Evolutionary conservation across 2,329 filamentous ascomycete genomes (phyloP), one percentile per base, ranked within the genome.

Genomic region (Coleophoma cylindrospora): DNA sequence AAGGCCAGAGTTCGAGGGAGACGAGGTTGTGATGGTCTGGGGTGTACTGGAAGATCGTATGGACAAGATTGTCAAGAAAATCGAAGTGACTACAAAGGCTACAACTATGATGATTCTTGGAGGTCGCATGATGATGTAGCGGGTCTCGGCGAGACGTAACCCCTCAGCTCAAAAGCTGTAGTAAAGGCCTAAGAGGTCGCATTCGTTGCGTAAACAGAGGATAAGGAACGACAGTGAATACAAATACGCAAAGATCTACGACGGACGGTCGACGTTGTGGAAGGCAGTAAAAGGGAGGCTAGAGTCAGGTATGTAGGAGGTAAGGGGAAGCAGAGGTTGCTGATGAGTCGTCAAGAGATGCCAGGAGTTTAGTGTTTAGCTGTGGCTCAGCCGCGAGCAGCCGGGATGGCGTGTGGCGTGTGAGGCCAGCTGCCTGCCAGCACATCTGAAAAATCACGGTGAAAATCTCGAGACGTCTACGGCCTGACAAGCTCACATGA

Each of bases 1-100:
- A 44, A 84, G 66, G 49, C 77, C 70, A 34, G 75, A 71, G 22
- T 54, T 58, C 10, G 50, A 49, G 8, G 49, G 33, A 13, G 48
- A 34, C 11, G 55, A 48, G 37, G 52, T 53, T 19, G 57, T 52
- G 21, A 57, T 55, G 10, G 50, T 53, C 9, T 57, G 52, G 14
- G 58, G 54, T 13, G 52, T 38, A 45, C 59, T 54, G n/a, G 64
- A 61, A 27, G 61, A 59, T 44, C 58, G 57, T 11, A 65, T 45
- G 37, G 60, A 65, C 21, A 67, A 45, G 38, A 63, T 55, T 17
- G 63, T 62, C 43, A 66, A 52, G 49, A 64, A 58, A 21, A 64
- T 50, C 11, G 58, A 55, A 19, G 63, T 58, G 45, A 62, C 32
- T 43, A 64, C 56, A 48, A 66, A 66, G 45, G 57, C 58, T 40